These are phyloP conservation scores for Aspergillus asperescens DNA, from an alignment of 495 filamentous ascomycete species.

Conservation along the genomic window DNA sequence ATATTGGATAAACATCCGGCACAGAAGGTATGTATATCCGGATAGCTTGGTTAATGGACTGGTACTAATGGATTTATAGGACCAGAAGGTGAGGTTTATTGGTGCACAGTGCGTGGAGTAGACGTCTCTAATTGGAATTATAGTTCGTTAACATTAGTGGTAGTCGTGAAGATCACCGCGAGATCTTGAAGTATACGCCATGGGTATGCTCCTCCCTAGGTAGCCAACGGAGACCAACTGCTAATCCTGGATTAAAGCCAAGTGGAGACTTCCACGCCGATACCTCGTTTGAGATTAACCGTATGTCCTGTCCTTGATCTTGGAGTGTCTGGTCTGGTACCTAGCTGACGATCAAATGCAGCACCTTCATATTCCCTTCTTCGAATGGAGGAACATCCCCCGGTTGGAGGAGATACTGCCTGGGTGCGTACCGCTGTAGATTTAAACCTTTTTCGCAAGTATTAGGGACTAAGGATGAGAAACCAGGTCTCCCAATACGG, in stretches of 20 bases:
- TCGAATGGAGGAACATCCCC: constrained; percentile 51
- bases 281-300: constrained; percentile 50
- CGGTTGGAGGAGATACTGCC: constrained; percentile 50
- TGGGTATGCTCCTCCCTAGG: constrained; percentile 21
- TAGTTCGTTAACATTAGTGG: constrained; percentile 34
- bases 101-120: too few species aligned
- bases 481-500: constrained; percentile 42
- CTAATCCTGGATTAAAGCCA: constrained; percentile 18
- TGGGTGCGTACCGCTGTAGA: constrained; percentile 32
- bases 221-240: neutral
- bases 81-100: neutral
- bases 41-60: neutral
- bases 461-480: neutral
- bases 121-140: too few species aligned
- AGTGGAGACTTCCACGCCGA: constrained; percentile 47
- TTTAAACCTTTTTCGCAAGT: neutral
- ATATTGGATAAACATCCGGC: constrained; percentile 45
- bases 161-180: constrained; percentile 35
- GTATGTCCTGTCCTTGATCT: neutral
- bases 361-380: constrained; percentile 48
- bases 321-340: too few species aligned
- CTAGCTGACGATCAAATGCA: constrained; percentile 1
- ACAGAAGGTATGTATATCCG: constrained; percentile 30
- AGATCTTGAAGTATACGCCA: constrained; percentile 35
- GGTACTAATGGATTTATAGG: neutral